phyloP scores from a whole-genome alignment of 1,139 yeast species.

The Nakaseomyces kungkrabaensis region DNA sequence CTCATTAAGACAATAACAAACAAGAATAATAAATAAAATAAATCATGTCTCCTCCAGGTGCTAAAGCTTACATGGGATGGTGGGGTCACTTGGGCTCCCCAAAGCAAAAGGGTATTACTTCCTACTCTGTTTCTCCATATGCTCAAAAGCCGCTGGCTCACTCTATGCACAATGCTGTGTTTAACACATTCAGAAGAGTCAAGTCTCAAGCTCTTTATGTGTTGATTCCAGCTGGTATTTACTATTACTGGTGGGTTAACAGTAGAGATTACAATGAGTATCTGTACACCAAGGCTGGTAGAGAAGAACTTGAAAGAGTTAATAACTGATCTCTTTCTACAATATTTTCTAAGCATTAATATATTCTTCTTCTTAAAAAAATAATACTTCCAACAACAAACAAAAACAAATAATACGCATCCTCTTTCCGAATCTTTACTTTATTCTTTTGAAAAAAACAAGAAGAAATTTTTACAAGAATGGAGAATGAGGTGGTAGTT shows the following conservation, averaged over 20 bases:
- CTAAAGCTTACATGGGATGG: conserved; percentile 89
- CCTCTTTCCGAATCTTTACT: too few relatives aligned
- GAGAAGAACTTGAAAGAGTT: conserved; percentile 80
- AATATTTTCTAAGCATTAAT: not conserved
- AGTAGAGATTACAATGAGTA: conserved; percentile 89
- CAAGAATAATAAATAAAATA: not conserved
- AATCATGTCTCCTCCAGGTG: conserved; percentile 53
- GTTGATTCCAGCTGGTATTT: conserved; percentile 64
- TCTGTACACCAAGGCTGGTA: conserved; percentile 96
- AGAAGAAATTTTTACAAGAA: too few relatives aligned
- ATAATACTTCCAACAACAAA: too few relatives aligned
- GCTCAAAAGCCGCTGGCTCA: conserved; percentile 93
- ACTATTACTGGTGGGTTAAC: conserved; percentile 80
- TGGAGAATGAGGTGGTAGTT: too few relatives aligned
- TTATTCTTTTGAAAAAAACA: too few relatives aligned
- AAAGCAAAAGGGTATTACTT: conserved; percentile 75
- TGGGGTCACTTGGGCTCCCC: conserved; percentile 87
- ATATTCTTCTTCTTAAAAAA: not conserved
- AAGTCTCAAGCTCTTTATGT: conserved; percentile 76
- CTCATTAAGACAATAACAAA: not conserved
- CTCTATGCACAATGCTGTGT: conserved; percentile 72
- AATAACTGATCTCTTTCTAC: conserved; percentile 26
- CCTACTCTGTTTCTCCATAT: conserved; percentile 84
- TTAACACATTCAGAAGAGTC: conserved; percentile 92
- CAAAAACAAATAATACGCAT: too few relatives aligned